Percentiles rank a stretch among this genome's conserved stretches.
These are phyloP conservation scores for Alternaria postmessia DNA, from an alignment of 2,329 filamentous ascomycete species.

Conservation along the genomic window DNA sequence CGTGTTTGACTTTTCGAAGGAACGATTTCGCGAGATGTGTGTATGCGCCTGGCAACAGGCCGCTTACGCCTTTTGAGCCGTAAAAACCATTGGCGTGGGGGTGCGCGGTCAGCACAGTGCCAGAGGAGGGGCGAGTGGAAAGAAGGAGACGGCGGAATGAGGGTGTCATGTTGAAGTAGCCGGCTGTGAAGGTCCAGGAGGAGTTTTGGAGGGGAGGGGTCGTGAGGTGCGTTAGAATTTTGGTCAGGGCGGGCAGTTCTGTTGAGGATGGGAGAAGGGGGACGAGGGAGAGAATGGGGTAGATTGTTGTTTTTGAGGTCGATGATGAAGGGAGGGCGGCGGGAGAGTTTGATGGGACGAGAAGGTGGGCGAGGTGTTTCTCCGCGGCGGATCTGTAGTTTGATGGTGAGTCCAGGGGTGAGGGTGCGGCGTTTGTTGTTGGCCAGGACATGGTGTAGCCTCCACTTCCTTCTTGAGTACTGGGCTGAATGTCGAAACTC, in stretches of 20 bases:
- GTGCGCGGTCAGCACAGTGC: conserved; percentile 89
- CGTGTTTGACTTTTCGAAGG: conserved; percentile 67
- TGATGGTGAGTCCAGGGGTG: conserved; percentile 74
- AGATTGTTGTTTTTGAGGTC: conserved; percentile 65
- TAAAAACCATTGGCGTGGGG: conserved; percentile 97
- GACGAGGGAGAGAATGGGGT: conserved; percentile 87
- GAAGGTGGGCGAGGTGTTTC: conserved; percentile 69
- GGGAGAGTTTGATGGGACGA: conserved; percentile 60
- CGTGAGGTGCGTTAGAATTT: conserved; percentile 76
- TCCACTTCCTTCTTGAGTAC: conserved; percentile 55
- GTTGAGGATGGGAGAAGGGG: conserved; percentile 88
- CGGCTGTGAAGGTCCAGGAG: conserved; percentile 95
- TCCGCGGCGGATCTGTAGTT: conserved; percentile 76
- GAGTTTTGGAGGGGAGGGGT: conserved; percentile 70
- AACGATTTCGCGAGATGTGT: conserved; percentile 87
- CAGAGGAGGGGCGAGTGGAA: conserved; percentile 71
- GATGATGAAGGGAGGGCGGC: conserved; percentile 40
- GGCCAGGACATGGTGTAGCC: conserved; percentile 76
- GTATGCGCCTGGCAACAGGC: conserved; percentile 90
- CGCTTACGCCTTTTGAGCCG: conserved; percentile 83
- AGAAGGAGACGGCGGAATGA: conserved; percentile 82
- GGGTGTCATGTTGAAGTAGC: conserved; percentile 97
- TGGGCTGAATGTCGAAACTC: conserved; percentile 80
- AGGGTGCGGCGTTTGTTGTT: conserved; percentile 73
- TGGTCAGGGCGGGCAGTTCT: conserved; percentile 82